Evolutionary conservation across 1,284 basidiomycete species (phyloP).

Genomic region (Inonotus obliquus): DNA sequence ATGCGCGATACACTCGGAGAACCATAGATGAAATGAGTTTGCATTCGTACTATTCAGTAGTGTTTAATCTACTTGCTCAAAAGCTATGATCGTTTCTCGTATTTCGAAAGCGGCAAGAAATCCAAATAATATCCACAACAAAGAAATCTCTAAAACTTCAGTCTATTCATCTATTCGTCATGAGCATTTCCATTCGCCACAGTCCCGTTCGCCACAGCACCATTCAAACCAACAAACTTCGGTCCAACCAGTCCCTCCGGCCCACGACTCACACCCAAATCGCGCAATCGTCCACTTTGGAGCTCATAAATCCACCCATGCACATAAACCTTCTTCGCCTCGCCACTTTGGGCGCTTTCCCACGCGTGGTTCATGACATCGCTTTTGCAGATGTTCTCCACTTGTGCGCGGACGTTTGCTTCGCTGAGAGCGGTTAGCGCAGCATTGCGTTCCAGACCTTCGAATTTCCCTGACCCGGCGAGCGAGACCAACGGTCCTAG

Average conservation of each 20-base stretch:
- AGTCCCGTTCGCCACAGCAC: too few relatives aligned
- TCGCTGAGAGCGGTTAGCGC: conserved; percentile 58
- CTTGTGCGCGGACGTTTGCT: conserved; percentile 75
- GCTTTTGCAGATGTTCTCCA: conserved; percentile 64
- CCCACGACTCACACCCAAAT: conserved; percentile 55
- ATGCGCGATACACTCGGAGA: too few relatives aligned
- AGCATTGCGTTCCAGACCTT: conserved; percentile 25
- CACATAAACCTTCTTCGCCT: conserved; percentile 50
- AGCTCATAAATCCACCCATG: conserved; percentile 88
- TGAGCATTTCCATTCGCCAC: not conserved
- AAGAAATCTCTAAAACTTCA: too few relatives aligned
- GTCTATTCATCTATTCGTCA: not conserved
- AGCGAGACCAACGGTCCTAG: conserved; percentile 64
- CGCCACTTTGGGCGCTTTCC: conserved; percentile 42
- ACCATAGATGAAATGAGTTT: too few relatives aligned
- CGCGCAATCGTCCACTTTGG: conserved; percentile 61
- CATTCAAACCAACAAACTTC: conserved; percentile 7
- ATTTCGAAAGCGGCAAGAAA: too few relatives aligned
- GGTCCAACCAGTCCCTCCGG: conserved; percentile 23
- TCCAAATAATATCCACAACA: too few relatives aligned
- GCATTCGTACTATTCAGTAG: too few relatives aligned
- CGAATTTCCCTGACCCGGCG: conserved; percentile 45
- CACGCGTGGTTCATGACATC: conserved; percentile 69
- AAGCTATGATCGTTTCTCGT: too few relatives aligned
- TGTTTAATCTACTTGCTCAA: too few relatives aligned